Base-by-base conservation (phyloP, 2,329 filamentous ascomycete genomes). In the Fusarium sp. region DNA sequence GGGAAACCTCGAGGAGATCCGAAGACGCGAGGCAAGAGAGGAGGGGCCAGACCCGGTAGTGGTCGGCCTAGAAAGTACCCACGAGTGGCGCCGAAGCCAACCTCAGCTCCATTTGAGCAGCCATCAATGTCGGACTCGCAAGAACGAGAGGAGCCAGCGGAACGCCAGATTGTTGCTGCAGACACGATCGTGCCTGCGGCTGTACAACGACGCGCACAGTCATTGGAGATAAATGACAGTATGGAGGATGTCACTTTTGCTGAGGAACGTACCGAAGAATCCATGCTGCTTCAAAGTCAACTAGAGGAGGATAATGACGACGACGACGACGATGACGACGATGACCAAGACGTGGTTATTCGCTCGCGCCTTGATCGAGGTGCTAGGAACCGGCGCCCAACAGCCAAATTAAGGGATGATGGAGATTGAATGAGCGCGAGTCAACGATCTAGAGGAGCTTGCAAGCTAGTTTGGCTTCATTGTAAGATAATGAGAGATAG, bases 61-160 rank as follows among this genome's bases (percentile, higher is more conserved):
- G 79, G 79, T 28, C 74, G 79, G 44, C 79, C 79, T 74, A 79
- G 79, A 71, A 81, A 80, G 69, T 78, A 81, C 38, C 78, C 77
- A 31, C 76, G 76, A 41, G 62, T 66, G 18, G 66, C 56, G 21
- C 69, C 68, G 11, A 75, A 75, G 54, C 49, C 68, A 13, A 43
- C 57, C 28, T 53, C 47, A 7, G 49, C 60, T 11, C 42, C 52
- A 6, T 38, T 43, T 13, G 63, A 54, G 41, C 46, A 58, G 31
- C 23, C 56, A 18, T 47, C 63, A 13, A 29, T 47, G 8, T 52
- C 60, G 11, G 48, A 55, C 24, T 47, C 44, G 21, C 68, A 63
- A 29, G 57, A 52, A n/a, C 56, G 24, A 21, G 62, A 65, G 21
- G 61, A 53, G 20, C 47, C 31, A n/a, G 46, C 63, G 37, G 35